Conservation (phyloP, 75 land plant genomes). For the Larix kaempferi region DNA sequence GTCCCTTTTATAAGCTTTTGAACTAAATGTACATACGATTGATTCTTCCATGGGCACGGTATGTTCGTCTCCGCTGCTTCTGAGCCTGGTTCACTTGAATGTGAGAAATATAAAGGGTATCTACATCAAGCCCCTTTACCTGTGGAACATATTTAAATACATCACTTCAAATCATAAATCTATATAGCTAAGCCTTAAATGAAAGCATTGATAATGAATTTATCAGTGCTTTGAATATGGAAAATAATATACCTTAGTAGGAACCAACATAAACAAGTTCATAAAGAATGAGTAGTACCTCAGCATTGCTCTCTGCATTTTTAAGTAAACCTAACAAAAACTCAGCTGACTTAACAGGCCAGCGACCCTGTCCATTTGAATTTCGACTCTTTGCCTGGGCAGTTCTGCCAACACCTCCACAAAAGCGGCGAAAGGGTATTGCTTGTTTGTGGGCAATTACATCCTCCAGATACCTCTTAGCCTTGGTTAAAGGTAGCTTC, state of each 20-base stretch:
- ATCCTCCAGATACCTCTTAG: constrained; percentile 93
- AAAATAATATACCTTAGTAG: too few species aligned
- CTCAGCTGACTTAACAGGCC: constrained; percentile 86
- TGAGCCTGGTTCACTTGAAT: constrained; percentile 74
- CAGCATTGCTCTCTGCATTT: constrained; percentile 94
- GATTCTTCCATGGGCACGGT: constrained; percentile 72
- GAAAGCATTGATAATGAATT: too few species aligned
- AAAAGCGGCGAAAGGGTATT: constrained; percentile 79
- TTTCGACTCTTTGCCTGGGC: constrained; percentile 92
- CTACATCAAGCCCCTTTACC: constrained; percentile 72
- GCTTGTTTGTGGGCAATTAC: constrained; percentile 90
- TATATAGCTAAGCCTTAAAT: too few species aligned
- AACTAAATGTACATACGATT: constrained; percentile 38
- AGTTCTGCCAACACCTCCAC: constrained; percentile 94
- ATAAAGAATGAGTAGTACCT: constrained; percentile 30
- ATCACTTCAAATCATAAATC: neutral
- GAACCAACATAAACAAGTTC: too few species aligned
- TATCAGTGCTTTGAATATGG: too few species aligned
- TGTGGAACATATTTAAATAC: constrained; percentile 6
- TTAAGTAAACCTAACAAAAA: constrained; percentile 74
- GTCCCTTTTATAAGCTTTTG: too few species aligned
- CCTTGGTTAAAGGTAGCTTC: constrained; percentile 77
- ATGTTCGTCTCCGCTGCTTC: constrained; percentile 69
- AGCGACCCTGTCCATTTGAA: constrained; percentile 86
- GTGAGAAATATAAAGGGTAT: constrained; percentile 54